phyloP scores from a whole-genome alignment of 73 alveolate species.

The Diophrys appendiculata region DNA sequence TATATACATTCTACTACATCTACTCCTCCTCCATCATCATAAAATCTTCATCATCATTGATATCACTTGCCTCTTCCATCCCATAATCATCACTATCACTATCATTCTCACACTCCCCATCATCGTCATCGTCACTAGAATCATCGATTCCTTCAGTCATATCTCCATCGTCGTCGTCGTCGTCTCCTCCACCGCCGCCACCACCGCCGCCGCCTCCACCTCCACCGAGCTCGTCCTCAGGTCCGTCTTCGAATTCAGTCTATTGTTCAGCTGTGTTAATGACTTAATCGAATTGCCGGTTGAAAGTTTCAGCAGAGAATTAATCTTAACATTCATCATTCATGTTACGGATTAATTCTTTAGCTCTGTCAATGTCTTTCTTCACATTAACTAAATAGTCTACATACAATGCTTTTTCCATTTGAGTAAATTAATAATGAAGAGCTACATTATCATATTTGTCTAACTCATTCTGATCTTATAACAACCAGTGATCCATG shows the following conservation, averaged over 20 bases:
- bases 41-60: no score
- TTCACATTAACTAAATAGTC: constrained; percentile 7
- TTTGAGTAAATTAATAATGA: constrained; percentile 1
- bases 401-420: not conserved
- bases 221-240: not conserved
- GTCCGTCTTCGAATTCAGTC: not conserved
- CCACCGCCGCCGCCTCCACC: constrained; percentile 14
- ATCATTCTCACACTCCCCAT: not conserved
- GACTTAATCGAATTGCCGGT: not conserved
- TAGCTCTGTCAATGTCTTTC: constrained; percentile 1
- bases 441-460: not conserved
- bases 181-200: constrained; percentile 19
- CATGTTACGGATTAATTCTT: not conserved
- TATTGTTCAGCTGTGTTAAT: not conserved
- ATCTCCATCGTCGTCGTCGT: not conserved
- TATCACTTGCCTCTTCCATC: not conserved
- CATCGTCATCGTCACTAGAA: not conserved
- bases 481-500: constrained; percentile 59
- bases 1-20: no score
- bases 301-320: constrained; percentile 33
- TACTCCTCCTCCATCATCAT: no score
- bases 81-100: not conserved
- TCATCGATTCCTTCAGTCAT: not conserved
- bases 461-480: not conserved
- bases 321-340: not conserved